Conservation (phyloP, 805 yeast genomes). For the Saturnispora bothae region DNA sequence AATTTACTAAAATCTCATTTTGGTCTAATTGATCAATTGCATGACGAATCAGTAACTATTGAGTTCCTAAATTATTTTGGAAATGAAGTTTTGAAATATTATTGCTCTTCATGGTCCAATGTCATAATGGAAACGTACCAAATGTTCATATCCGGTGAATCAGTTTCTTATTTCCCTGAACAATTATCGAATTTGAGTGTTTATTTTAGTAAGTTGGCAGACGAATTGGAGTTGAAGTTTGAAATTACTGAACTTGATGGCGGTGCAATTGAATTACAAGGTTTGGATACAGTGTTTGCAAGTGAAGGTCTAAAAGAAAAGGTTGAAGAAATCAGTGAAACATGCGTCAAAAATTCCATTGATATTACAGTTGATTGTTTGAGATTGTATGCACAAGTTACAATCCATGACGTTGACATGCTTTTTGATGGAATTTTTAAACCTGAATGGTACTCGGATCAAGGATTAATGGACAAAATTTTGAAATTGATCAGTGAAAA, state of each 20-base stretch:
- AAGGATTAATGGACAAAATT: slow-evolving; percentile 19
- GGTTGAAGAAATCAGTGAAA: slow-evolving; percentile 4
- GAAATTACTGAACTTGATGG: slow-evolving; percentile 2
- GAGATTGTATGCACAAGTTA: slow-evolving; percentile 6
- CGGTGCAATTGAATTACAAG: not conserved
- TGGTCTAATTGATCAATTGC: slow-evolving; percentile 6
- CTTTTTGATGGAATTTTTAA: slow-evolving; percentile 25
- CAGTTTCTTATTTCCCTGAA: slow-evolving; percentile 6
- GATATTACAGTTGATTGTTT: slow-evolving; percentile 7
- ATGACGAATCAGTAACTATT: slow-evolving; percentile 6
- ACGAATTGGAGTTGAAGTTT: slow-evolving; percentile 6
- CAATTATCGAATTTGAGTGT: slow-evolving; percentile 6
- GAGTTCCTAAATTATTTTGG: slow-evolving; percentile 7
- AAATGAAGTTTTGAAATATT: slow-evolving; percentile 5
- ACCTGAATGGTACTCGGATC: slow-evolving; percentile 23
- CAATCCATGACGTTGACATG: slow-evolving; percentile 8
- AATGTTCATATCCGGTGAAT: slow-evolving; percentile 1
- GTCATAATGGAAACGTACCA: slow-evolving; percentile 5
- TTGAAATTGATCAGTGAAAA: slow-evolving; percentile 20
- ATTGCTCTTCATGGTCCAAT: slow-evolving; percentile 7
- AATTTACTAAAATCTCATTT: slow-evolving; percentile 7
- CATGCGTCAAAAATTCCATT: slow-evolving; percentile 5
- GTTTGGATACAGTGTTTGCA: slow-evolving; percentile 2
- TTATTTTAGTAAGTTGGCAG: slow-evolving; percentile 8
- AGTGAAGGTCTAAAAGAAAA: not conserved